Conservation (phyloP, 2,329 filamentous ascomycete species). For the Tolypocladium album region DNA sequence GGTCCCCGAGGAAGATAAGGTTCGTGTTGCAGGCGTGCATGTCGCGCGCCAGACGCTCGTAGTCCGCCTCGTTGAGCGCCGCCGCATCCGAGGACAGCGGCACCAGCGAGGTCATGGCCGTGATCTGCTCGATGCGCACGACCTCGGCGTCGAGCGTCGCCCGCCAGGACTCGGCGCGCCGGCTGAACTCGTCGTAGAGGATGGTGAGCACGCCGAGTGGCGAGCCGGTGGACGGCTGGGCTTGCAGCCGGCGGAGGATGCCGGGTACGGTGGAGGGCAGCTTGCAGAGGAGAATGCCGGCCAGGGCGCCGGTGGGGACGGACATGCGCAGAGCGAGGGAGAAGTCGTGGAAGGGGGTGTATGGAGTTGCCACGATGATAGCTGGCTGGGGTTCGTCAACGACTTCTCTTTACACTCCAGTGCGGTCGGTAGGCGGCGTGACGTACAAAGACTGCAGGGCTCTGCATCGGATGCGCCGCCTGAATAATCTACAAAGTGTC, state of each 20-base stretch:
- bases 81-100: background rate
- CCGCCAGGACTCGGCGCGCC: background rate
- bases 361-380: background rate
- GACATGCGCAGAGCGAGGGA: background rate
- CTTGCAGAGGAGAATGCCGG: background rate
- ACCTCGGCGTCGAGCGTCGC: background rate
- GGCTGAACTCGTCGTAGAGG: background rate
- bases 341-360: background rate
- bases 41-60: background rate
- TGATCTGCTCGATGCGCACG: background rate
- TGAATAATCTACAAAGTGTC: background rate
- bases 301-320: background rate
- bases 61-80: background rate
- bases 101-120: background rate
- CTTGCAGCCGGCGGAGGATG: background rate
- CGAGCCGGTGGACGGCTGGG: background rate
- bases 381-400: background rate
- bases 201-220: background rate
- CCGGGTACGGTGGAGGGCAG: background rate
- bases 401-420: background rate
- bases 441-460: background rate
- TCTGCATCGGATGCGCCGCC: background rate
- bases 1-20: background rate
- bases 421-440: background rate
- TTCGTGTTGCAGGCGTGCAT: background rate